Conservation (phyloP, 2,329 filamentous ascomycete genomes). For the Cercospora zeae-maydis region DNA sequence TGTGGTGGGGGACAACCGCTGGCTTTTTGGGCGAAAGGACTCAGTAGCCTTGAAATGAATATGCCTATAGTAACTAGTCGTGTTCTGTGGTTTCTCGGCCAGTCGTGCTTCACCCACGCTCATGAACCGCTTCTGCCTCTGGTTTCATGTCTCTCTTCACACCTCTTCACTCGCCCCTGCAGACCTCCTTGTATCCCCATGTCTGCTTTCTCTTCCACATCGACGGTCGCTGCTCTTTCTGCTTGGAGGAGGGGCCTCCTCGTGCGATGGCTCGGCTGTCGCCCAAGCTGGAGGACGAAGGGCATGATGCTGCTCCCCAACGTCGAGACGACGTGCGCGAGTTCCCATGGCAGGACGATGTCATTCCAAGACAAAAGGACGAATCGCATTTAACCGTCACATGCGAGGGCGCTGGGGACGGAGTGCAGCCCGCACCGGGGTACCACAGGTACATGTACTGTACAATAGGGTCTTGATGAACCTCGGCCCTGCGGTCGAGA, state of each 20-base stretch:
- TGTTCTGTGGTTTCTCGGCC: no score
- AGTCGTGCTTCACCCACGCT: no score
- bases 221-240: neutral
- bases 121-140: no score
- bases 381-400: constrained; percentile 15
- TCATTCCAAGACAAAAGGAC: neutral
- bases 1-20: no score
- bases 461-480: constrained; percentile 6
- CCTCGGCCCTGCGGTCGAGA: constrained; percentile 11
- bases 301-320: neutral
- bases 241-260: neutral
- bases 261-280: neutral
- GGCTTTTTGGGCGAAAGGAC: no score
- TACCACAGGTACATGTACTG: neutral
- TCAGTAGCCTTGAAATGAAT: no score
- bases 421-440: neutral
- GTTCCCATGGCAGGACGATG: neutral
- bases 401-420: constrained; percentile 5
- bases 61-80: no score
- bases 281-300: neutral
- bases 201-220: neutral
- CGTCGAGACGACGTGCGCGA: neutral
- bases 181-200: neutral
- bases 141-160: neutral
- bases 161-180: neutral